Evolutionary conservation across 192 early-diverging fungal species (phyloP).

Genomic region (Coemansia sp.): DNA sequence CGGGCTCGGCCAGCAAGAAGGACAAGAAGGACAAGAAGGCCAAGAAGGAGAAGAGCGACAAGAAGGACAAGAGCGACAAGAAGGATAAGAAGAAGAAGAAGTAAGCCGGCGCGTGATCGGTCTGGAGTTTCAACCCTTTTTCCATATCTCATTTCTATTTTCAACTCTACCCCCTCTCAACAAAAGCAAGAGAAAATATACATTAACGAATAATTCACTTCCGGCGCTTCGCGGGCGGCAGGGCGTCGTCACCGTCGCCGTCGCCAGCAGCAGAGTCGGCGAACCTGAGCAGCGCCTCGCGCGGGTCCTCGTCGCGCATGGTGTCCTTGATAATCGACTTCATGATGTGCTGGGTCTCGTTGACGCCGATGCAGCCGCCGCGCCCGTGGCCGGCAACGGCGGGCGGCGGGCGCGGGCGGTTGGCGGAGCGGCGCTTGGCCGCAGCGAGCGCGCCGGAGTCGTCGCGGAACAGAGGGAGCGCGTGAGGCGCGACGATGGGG

Average conservation of each 20-base stretch:
- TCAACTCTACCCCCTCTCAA: neutral
- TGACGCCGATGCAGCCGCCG: slow-evolving; percentile 85
- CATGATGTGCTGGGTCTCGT: slow-evolving; percentile 82
- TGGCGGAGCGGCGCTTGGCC: slow-evolving; percentile 62
- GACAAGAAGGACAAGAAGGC: slow-evolving; percentile 34
- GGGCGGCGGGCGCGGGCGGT: slow-evolving; percentile 62
- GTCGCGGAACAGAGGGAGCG: slow-evolving; percentile 84
- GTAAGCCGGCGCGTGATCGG: neutral
- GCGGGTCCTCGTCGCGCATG: slow-evolving; percentile 83
- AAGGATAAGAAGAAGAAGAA: slow-evolving; percentile 61
- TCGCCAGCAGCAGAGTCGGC: slow-evolving; percentile 71
- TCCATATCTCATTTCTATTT: neutral
- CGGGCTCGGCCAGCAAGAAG: slow-evolving; percentile 40
- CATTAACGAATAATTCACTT: slow-evolving; percentile 35
- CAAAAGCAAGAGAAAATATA: neutral
- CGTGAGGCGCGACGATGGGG: slow-evolving; percentile 84
- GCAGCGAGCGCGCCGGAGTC: slow-evolving; percentile 57
- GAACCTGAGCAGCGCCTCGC: slow-evolving; percentile 87
- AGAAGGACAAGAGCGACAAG: slow-evolving; percentile 39
- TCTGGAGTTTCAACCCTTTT: neutral
- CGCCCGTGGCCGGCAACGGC: slow-evolving; percentile 71
- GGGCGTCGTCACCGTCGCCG: slow-evolving; percentile 1
- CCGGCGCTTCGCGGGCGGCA: slow-evolving; percentile 43
- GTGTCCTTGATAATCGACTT: slow-evolving; percentile 73
- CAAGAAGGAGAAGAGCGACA: slow-evolving; percentile 35